Conservation (phyloP, 805 yeast species). For the Osmozyma mogii region DNA sequence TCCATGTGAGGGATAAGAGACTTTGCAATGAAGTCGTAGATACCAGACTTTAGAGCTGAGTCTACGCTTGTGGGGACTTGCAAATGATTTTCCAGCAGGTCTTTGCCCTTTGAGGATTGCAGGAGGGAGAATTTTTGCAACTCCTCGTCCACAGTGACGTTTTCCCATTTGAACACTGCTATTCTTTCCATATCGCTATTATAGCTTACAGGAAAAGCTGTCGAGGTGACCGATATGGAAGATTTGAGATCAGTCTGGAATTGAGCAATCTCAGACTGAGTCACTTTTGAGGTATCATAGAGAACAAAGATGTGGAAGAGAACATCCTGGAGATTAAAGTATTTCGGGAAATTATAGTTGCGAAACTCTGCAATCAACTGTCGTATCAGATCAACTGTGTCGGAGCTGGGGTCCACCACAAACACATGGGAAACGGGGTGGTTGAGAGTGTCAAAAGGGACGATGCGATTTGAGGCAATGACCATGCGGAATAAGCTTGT, state of each 20-base stretch:
- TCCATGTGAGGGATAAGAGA: constrained; percentile 79
- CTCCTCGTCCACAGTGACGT: constrained; percentile 45
- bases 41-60: constrained; percentile 26
- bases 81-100: constrained; percentile 8
- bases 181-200: constrained; percentile 2
- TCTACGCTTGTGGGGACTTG: constrained; percentile 32
- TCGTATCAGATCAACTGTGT: constrained; percentile 49
- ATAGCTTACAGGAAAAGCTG: constrained; percentile 13
- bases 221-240: constrained; percentile 20
- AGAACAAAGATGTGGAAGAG: constrained; percentile 35
- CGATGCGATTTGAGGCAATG: constrained; percentile 49
- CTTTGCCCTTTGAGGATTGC: constrained; percentile 4
- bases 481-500: constrained; percentile 50
- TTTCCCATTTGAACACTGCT: constrained; percentile 15
- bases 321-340: constrained; percentile 57
- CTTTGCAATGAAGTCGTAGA: constrained; percentile 42
- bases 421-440: constrained; percentile 79
- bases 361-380: constrained; percentile 42
- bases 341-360: constrained; percentile 51
- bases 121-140: constrained; percentile 27
- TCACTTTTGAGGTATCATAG: constrained; percentile 16
- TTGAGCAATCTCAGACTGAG: constrained; percentile 20
- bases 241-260: constrained; percentile 22
- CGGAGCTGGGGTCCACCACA: constrained; percentile 47
- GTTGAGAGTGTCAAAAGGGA: constrained; percentile 77